Conservation (phyloP, 306 rosid genomes). For the Casuarina equisetifolia region DNA sequence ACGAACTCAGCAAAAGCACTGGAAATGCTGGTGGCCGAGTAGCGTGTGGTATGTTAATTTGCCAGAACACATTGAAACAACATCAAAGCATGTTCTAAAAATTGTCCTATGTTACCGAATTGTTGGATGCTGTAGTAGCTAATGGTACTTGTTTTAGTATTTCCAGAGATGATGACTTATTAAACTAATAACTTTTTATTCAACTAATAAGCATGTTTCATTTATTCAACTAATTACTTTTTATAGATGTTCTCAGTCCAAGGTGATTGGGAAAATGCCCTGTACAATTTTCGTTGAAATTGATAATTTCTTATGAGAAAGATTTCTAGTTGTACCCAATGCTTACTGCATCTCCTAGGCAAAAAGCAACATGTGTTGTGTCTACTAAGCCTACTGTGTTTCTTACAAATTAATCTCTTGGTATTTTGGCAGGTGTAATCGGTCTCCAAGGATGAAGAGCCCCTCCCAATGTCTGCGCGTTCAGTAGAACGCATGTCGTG, state of each 20-base stretch:
- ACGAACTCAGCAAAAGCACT: slow-evolving; percentile 88
- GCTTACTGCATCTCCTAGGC: not conserved
- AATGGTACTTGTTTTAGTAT: not conserved
- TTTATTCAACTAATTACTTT: too few species aligned
- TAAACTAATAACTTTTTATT: too few species aligned
- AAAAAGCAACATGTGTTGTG: not conserved
- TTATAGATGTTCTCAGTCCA: too few species aligned
- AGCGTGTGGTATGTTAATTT: slow-evolving; percentile 76
- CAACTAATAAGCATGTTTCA: too few species aligned
- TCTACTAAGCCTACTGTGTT: not conserved
- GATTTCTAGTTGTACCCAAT: not conserved
- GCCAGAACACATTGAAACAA: not conserved
- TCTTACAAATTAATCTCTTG: not conserved
- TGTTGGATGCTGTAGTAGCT: not conserved
- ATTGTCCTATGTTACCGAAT: not conserved
- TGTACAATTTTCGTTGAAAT: too few species aligned
- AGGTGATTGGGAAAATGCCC: too few species aligned
- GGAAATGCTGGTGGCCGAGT: slow-evolving; percentile 98
- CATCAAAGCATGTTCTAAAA: not conserved
- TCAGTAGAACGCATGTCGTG: slow-evolving; percentile 15
- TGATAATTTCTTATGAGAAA: not conserved
- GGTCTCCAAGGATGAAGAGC: slow-evolving; percentile 76
- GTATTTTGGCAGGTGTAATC: slow-evolving; percentile 55
- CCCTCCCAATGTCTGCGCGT: slow-evolving; percentile 1
- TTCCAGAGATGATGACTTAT: not conserved